These are phyloP conservation scores for Neolecta irregularis DNA, from an alignment of 1,139 yeast genomes.

Conservation along the genomic window DNA sequence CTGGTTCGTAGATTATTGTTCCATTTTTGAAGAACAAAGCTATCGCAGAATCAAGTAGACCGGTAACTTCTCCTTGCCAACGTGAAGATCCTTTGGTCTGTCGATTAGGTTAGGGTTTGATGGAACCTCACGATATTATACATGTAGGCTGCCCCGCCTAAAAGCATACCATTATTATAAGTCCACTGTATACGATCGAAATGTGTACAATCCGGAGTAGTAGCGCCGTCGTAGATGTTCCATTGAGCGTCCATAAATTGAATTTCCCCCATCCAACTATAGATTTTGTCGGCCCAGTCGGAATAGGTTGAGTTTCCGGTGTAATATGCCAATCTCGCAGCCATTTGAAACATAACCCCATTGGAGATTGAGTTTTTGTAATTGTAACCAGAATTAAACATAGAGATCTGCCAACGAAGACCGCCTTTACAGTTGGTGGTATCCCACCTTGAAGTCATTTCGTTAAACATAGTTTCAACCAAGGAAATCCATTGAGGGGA, in stretches of 20 bases:
- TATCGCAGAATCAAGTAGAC: constrained; percentile 40
- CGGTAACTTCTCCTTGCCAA: constrained; percentile 44
- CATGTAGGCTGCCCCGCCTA: constrained; percentile 59
- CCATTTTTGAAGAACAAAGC: too few species aligned
- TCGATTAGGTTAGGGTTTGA: constrained; percentile 1
- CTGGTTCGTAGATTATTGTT: too few species aligned
- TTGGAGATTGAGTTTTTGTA: constrained; percentile 69
- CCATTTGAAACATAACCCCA: constrained; percentile 61
- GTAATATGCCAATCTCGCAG: constrained; percentile 62
- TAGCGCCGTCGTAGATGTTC: constrained; percentile 59
- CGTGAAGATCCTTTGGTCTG: constrained; percentile 34
- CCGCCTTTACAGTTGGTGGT: constrained; percentile 52
- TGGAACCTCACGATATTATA: constrained; percentile 34
- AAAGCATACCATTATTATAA: constrained; percentile 60
- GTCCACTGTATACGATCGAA: constrained; percentile 50
- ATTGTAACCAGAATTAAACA: constrained; percentile 60
- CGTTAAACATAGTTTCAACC: constrained; percentile 61
- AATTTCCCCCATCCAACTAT: constrained; percentile 51
- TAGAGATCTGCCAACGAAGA: constrained; percentile 71
- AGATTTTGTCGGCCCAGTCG: constrained; percentile 49
- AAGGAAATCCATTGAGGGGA: constrained; percentile 50
- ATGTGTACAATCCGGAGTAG: constrained; percentile 41
- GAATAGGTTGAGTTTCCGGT: constrained; percentile 48
- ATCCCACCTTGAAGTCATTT: constrained; percentile 70
- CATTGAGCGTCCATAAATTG: constrained; percentile 30